Percentiles rank a stretch among this genome's conserved stretches.
Evolutionary conservation across 192 early-diverging fungal species (phyloP).

Genomic region (Backusella tuberculispora): DNA sequence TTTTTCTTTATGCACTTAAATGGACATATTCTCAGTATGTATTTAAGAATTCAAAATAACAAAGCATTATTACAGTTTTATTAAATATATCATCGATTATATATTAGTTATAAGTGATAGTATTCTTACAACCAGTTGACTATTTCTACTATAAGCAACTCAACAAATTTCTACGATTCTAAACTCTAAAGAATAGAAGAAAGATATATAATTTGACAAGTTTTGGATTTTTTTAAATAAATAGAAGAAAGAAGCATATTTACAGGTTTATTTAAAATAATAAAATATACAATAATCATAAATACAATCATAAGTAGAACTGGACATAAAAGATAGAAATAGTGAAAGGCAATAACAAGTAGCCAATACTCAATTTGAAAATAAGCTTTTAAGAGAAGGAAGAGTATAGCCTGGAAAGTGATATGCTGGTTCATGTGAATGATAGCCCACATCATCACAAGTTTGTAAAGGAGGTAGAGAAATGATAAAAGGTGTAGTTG

Average conservation of each 20-base stretch:
- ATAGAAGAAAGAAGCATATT: not conserved
- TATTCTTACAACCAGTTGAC: not conserved
- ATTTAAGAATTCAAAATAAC: not conserved
- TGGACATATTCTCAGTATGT: not conserved
- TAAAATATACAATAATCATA: not conserved
- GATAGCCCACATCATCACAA: not conserved
- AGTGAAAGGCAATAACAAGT: not conserved
- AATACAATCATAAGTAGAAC: not conserved
- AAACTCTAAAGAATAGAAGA: not conserved
- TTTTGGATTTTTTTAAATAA: not conserved
- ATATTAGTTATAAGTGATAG: not conserved
- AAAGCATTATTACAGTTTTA: not conserved
- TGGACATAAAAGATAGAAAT: not conserved
- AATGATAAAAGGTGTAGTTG: not conserved
- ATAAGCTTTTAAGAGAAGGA: slow-evolving; percentile 16
- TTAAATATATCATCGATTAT: not conserved
- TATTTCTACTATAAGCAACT: not conserved
- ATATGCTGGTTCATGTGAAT: not conserved
- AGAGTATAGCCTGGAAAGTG: not conserved
- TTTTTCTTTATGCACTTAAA: too few relatives aligned
- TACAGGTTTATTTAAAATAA: not conserved
- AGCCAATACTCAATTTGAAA: slow-evolving; percentile 3
- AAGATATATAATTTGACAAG: not conserved
- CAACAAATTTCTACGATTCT: too few relatives aligned
- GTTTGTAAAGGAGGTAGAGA: slow-evolving; percentile 2